Percentiles rank a stretch among this genome's conserved stretches.
Evolutionary conservation across 352 stramenopile species (phyloP).

Genomic region (Nothophytophthora sp.): DNA sequence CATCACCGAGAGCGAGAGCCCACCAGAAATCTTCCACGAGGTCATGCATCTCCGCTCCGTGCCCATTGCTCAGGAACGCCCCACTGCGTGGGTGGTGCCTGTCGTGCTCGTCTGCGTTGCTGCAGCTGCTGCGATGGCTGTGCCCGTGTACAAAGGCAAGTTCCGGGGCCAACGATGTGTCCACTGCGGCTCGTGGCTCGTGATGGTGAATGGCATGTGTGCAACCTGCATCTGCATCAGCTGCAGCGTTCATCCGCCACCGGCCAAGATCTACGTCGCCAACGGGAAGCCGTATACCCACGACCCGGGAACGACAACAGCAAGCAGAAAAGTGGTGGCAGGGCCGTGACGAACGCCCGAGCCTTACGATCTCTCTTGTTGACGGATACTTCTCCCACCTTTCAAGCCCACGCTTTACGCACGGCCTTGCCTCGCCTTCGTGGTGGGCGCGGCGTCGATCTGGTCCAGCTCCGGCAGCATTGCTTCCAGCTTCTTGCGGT

Average conservation of each 20-base stretch:
- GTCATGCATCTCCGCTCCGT: constrained; percentile 62
- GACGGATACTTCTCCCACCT: neutral
- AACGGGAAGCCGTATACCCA: constrained; percentile 35
- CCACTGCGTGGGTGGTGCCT: constrained; percentile 38
- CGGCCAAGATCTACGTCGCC: constrained; percentile 57
- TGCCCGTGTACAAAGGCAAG: constrained; percentile 58
- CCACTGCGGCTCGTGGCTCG: constrained; percentile 76
- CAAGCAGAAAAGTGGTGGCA: neutral
- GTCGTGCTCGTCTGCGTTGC: constrained; percentile 17
- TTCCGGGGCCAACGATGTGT: constrained; percentile 50
- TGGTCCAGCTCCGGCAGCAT: constrained; percentile 92
- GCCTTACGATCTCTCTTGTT: no score
- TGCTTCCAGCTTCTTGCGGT: constrained; percentile 92
- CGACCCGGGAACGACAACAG: neutral
- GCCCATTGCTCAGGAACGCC: constrained; percentile 20
- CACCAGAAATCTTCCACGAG: constrained; percentile 51
- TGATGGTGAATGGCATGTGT: constrained; percentile 51
- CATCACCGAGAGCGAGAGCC: constrained; percentile 46
- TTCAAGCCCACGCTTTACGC: constrained; percentile 23
- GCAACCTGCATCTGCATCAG: constrained; percentile 57
- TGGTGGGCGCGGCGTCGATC: constrained; percentile 92
- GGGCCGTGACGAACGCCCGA: constrained; percentile 14
- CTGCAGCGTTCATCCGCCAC: constrained; percentile 46
- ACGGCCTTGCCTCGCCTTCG: constrained; percentile 42
- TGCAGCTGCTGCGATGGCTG: constrained; percentile 22